These are phyloP conservation scores for Bromus sterilis DNA, from an alignment of 176 grass and related monocot genomes.

Conservation along the genomic window DNA sequence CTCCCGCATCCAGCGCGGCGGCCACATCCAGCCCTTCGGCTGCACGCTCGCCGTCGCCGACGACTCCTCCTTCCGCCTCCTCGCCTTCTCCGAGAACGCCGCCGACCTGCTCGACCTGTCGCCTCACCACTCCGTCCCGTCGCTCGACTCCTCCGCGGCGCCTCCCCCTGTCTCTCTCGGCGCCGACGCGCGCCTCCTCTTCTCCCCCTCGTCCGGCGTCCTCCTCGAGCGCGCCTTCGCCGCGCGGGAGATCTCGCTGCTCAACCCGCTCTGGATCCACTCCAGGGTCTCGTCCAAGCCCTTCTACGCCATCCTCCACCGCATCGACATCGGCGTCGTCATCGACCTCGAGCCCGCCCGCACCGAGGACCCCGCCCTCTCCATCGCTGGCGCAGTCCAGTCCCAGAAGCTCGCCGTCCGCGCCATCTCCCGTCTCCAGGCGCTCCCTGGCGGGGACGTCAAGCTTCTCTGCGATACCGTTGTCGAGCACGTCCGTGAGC, in stretches of 20 bases:
- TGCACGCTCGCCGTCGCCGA: constrained; percentile 81
- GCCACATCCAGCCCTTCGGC: constrained; percentile 89
- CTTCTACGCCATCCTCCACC: constrained; percentile 94
- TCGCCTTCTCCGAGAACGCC: constrained; percentile 86
- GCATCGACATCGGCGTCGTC: constrained; percentile 85
- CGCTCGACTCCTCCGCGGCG: constrained; percentile 43
- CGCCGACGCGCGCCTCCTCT: constrained; percentile 73
- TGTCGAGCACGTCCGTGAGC: constrained; percentile 75
- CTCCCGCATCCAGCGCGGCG: constrained; percentile 90
- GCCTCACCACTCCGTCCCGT: constrained; percentile 83
- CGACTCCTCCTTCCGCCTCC: constrained; percentile 73
- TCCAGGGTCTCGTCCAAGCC: constrained; percentile 71
- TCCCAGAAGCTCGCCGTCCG: constrained; percentile 94
- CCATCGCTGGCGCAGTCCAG: constrained; percentile 74
- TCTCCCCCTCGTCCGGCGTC: constrained; percentile 44
- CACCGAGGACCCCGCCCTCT: constrained; percentile 73
- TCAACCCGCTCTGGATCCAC: constrained; percentile 91
- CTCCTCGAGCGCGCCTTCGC: constrained; percentile 65
- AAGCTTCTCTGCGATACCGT: constrained; percentile 80
- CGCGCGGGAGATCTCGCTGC: constrained; percentile 80
- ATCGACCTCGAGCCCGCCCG: constrained; percentile 78
- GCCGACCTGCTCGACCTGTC: constrained; percentile 80
- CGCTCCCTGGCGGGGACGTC: constrained; percentile 73
- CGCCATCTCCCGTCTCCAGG: constrained; percentile 86
- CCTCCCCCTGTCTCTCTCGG: constrained; percentile 48